Base-by-base conservation (phyloP, 1,284 basidiomycete genomes). In the Kalmanozyma brasiliensis region DNA sequence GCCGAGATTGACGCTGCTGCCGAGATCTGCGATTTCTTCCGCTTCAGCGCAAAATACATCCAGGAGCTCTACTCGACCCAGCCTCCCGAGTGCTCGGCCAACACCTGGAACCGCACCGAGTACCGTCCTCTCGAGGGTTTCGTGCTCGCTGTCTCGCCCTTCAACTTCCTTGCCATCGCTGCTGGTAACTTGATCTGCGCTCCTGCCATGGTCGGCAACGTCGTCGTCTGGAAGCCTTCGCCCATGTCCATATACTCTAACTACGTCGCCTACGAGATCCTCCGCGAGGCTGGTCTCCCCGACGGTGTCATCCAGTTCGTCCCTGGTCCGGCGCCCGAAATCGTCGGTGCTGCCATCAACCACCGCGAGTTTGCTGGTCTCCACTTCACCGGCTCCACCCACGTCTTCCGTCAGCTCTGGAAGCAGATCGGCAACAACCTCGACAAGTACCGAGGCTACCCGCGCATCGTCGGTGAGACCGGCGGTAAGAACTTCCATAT, bases 1-100 rank as follows among this genome's bases (percentile, higher is more conserved):
- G 96, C 95, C 20, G 95, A 99, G 86, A 98, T 99, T 69, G 95
- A 99, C 84, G 92, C 96, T 49, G 95, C 94, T 24, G 95, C 96
- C 16, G 95, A 98, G 89, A 91, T 92, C 59, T 67, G 86, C 55
- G 95, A 99, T 84, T 99, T 99, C 86, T 88, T 97, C 84, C 88
- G 96, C 66, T 99, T 98, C 80, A 92, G 93, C 40, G 94, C 94
- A 79, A 94, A 96, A 84, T 98, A 90, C 82, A 93, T 97, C 34
- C 93, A 98, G 84, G 91, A 98, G 78, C 86, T 98, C 62, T 98
- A 98, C 84, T 80, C 88, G 41, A 89, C 91, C 74, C 95, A 99
- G 80, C 95, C 95, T 0, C 83, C 89, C 0, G 89, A 90, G 84
- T 97, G 98, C 83, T 85, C 92, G 5, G 82, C 89, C 24, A 93